These are phyloP conservation scores for Fusarium xylarioides DNA, from an alignment of 2,329 filamentous ascomycete species.

Conservation along the genomic window DNA sequence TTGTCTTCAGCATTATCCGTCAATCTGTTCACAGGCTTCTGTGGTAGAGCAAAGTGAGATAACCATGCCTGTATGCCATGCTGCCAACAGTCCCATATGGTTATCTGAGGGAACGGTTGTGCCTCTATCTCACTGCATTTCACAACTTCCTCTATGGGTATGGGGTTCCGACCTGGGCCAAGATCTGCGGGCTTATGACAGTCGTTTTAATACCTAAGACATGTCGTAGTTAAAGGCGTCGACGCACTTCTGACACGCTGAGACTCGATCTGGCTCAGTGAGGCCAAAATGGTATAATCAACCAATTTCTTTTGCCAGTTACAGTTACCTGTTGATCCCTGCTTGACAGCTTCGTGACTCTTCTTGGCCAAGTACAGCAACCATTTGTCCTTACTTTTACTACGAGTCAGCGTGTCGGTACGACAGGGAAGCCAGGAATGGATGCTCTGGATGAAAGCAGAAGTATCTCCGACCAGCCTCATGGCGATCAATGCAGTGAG, in stretches of 20 bases:
- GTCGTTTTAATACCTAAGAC: not conserved
- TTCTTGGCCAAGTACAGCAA: constrained; percentile 2
- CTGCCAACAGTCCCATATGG: not conserved
- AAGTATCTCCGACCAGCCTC: constrained; percentile 34
- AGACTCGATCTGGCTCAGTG: constrained; percentile 11
- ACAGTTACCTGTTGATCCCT: constrained; percentile 14
- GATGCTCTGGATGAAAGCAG: constrained; percentile 36
- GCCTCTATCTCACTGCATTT: constrained; percentile 19
- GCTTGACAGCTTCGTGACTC: constrained; percentile 11
- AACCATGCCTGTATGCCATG: not conserved
- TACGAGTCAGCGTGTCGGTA: constrained; percentile 38
- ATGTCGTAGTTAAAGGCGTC: not conserved
- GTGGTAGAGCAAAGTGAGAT: constrained; percentile 6
- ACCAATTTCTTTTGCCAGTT: constrained; percentile 14
- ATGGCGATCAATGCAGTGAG: constrained; percentile 35
- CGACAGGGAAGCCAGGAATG: constrained; percentile 27
- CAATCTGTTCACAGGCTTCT: not conserved
- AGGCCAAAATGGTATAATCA: constrained; percentile 6
- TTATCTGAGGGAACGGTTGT: constrained; percentile 2
- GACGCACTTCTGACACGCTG: constrained; percentile 17
- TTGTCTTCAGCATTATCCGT: constrained; percentile 12
- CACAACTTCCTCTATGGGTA: constrained; percentile 1
- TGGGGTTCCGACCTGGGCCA: not conserved
- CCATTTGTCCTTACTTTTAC: not conserved
- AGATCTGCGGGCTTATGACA: constrained; percentile 6